Percentiles rank a stretch among this genome's conserved stretches.
phyloP scores from a whole-genome alignment of 805 yeast species.

The Saturnispora besseyi region DNA sequence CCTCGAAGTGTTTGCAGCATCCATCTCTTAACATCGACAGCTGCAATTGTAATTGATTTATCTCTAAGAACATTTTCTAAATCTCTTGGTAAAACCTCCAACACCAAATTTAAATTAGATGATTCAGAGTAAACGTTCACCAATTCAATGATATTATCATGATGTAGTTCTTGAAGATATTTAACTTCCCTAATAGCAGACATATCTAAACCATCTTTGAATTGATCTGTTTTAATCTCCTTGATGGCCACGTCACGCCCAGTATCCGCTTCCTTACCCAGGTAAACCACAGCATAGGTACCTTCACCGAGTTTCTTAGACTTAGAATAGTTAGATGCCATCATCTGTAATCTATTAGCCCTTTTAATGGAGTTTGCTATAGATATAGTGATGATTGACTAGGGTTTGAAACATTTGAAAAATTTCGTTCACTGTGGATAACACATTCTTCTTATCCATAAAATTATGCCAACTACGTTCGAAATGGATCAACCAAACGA shows the following conservation, averaged over 20 bases:
- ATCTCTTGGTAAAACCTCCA: conserved; percentile 90
- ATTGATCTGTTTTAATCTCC: conserved; percentile 88
- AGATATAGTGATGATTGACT: neutral
- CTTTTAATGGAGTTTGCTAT: no score
- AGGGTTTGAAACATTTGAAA: no score
- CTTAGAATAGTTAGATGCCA: conserved; percentile 25
- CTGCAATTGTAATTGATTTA: conserved; percentile 60
- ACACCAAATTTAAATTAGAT: conserved; percentile 68
- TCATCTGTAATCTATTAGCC: neutral
- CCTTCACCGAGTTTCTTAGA: conserved; percentile 97
- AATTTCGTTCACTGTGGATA: no score
- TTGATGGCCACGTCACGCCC: conserved; percentile 75
- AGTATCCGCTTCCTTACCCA: conserved; percentile 58
- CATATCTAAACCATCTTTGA: conserved; percentile 96
- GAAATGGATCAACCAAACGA: neutral
- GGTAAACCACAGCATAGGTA: conserved; percentile 92
- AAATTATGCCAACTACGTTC: neutral
- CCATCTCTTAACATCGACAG: conserved; percentile 91
- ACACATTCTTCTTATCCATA: neutral
- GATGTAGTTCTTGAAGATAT: conserved; percentile 72
- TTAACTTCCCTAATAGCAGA: conserved; percentile 92
- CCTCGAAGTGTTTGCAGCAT: conserved; percentile 90
- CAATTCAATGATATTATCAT: conserved; percentile 75
- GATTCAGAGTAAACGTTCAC: conserved; percentile 70
- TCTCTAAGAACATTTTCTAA: conserved; percentile 85